Evolutionary conservation across 495 filamentous ascomycete genomes (phyloP).

Genomic region (Lasiosphaeria ovina): DNA sequence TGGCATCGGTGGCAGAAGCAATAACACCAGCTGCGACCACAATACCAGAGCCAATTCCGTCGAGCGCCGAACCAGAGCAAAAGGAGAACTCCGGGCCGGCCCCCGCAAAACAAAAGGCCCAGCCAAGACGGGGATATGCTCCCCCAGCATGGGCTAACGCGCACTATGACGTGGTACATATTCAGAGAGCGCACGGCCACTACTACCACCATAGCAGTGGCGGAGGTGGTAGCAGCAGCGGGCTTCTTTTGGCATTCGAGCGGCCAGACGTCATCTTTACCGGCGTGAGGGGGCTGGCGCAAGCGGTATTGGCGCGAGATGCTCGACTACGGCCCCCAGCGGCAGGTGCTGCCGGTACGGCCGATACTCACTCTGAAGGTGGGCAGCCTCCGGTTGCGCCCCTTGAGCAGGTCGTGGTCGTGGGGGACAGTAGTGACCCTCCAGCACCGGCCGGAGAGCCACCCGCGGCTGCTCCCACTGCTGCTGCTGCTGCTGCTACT

Average conservation of each 20-base stretch:
- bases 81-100: neutral
- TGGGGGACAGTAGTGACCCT: neutral
- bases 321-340: conserved; percentile 21
- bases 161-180: conserved; percentile 40
- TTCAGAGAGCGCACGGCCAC: neutral
- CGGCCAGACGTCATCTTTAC: conserved; percentile 38
- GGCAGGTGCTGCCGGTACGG: neutral
- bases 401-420: conserved; percentile 33
- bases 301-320: conserved; percentile 33
- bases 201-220: conserved; percentile 26
- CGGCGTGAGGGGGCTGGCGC: conserved; percentile 40
- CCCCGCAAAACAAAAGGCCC: neutral
- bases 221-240: conserved; percentile 20
- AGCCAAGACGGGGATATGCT: conserved; percentile 29
- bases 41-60: too few relatives aligned
- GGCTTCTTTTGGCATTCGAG: conserved; percentile 40
- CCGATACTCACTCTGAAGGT: too few relatives aligned
- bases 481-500: too few relatives aligned
- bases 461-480: too few relatives aligned
- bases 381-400: conserved; percentile 9
- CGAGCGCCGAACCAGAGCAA: neutral
- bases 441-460: too few relatives aligned
- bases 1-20: too few relatives aligned
- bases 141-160: conserved; percentile 46
- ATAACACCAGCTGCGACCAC: too few relatives aligned